These are phyloP conservation scores for Termitomyces sp. DNA, from an alignment of 768 basidiomycete genomes.

Conservation along the genomic window DNA sequence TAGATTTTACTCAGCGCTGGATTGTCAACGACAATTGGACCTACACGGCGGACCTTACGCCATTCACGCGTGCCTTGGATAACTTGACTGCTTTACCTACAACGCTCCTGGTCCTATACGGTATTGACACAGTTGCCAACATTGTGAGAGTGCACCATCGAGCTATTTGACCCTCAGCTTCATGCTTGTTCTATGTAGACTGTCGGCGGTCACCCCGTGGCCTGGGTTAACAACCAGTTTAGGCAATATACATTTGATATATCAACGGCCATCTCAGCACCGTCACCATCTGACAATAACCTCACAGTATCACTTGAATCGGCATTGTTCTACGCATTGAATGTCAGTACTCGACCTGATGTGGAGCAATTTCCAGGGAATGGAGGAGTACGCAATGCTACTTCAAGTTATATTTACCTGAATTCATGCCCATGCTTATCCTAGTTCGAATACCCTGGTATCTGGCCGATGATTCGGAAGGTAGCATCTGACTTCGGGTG, in stretches of 20 bases:
- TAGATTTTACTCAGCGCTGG: conserved; percentile 54
- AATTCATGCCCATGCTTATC: background rate
- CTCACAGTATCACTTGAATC: conserved; percentile 49
- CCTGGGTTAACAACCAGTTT: conserved; percentile 57
- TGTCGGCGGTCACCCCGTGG: conserved; percentile 43
- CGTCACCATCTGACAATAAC: conserved; percentile 30
- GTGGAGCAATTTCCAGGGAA: conserved; percentile 36
- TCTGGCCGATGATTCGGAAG: conserved; percentile 46
- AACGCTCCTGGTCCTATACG: conserved; percentile 47
- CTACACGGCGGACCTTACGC: conserved; percentile 47
- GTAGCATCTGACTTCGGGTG: conserved; percentile 53
- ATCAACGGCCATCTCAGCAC: conserved; percentile 31
- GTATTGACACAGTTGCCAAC: conserved; percentile 52
- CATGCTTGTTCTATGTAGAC: conserved; percentile 25
- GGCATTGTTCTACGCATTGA: conserved; percentile 47
- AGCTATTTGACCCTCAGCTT: background rate
- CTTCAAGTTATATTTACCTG: background rate
- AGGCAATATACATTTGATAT: conserved; percentile 50
- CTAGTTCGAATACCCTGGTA: conserved; percentile 46
- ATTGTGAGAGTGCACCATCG: conserved; percentile 26
- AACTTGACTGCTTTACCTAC: conserved; percentile 17
- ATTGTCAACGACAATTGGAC: conserved; percentile 54
- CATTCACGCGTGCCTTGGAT: conserved; percentile 27
- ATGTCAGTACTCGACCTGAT: conserved; percentile 36
- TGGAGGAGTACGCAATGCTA: conserved; percentile 23